Conservation (phyloP, 2,329 filamentous ascomycete genomes). For the Verticillium dahliae region DNA sequence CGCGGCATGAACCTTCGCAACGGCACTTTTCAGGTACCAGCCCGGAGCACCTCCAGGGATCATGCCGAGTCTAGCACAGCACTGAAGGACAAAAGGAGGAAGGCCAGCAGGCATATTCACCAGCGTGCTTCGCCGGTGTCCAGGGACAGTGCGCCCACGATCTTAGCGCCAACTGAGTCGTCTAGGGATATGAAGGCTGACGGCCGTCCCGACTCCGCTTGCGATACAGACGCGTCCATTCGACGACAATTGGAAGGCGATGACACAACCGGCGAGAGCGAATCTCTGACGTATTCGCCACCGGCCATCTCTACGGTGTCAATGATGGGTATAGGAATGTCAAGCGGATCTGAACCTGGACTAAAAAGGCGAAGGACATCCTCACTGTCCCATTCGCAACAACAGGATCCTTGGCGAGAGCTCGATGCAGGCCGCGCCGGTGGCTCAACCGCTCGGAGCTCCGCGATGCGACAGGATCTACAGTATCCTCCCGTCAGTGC, state of each 20-base stretch:
- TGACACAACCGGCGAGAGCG: background rate
- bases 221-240: constrained; percentile 14
- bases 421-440: background rate
- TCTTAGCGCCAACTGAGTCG: background rate
- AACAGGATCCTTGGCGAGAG: background rate
- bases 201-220: constrained; percentile 8
- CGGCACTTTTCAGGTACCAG: background rate
- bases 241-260: constrained; percentile 6
- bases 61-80: constrained; percentile 9
- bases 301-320: background rate
- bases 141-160: constrained; percentile 18
- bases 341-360: background rate
- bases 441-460: background rate
- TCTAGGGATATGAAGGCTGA: constrained; percentile 10
- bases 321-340: background rate
- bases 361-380: constrained; percentile 6
- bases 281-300: background rate
- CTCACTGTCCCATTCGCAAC: background rate
- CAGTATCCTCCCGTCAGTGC: background rate
- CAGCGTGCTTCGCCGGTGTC: constrained; percentile 25
- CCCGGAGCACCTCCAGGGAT: background rate
- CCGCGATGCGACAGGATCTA: background rate
- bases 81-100: constrained; percentile 17
- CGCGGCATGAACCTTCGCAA: background rate
- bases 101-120: constrained; percentile 7